Evolutionary conservation across 768 basidiomycete genomes (phyloP).

Genomic region (Clitopilus passeckerianus): DNA sequence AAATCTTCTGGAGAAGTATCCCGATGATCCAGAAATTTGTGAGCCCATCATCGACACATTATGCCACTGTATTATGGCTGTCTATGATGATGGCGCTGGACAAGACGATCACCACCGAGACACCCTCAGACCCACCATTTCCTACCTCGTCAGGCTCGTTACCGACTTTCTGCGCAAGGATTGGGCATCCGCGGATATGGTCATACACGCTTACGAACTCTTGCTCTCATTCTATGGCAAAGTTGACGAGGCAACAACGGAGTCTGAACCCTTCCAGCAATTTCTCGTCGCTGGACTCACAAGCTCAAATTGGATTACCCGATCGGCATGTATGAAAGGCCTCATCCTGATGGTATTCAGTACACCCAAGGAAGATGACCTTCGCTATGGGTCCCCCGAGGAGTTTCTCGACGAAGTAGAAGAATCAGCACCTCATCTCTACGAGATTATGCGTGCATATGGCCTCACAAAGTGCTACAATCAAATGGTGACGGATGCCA

Average conservation of each 20-base stretch:
- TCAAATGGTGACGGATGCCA: background rate
- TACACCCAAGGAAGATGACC: background rate
- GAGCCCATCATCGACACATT: background rate
- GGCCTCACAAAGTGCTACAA: background rate
- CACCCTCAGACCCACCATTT: background rate
- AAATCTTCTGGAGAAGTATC: background rate
- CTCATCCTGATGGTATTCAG: background rate
- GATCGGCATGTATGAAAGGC: background rate
- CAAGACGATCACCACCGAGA: background rate
- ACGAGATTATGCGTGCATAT: background rate
- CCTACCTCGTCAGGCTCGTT: background rate
- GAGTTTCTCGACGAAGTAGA: background rate
- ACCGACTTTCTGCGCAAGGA: background rate
- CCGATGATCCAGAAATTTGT: background rate
- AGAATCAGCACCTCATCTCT: background rate
- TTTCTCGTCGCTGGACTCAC: background rate
- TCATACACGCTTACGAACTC: background rate
- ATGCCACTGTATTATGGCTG: background rate
- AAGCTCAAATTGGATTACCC: background rate
- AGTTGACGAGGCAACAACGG: background rate
- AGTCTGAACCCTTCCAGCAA: background rate
- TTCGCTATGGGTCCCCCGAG: background rate
- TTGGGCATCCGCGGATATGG: background rate
- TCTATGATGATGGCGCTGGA: background rate
- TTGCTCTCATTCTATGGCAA: background rate